phyloP scores from a whole-genome alignment of 768 basidiomycete genomes.

The Lentinus brumalis region DNA sequence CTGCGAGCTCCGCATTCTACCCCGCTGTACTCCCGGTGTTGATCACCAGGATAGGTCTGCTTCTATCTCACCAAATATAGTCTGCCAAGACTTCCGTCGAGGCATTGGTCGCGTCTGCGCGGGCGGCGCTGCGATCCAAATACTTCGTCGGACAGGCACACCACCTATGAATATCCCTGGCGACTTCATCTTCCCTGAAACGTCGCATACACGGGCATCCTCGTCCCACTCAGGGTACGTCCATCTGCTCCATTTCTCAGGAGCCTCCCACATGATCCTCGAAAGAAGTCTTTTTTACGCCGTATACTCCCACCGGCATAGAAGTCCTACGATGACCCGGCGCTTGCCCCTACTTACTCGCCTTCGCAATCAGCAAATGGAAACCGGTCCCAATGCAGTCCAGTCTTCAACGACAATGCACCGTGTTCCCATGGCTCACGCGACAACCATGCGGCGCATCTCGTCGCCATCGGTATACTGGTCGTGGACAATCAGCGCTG shows the following conservation, averaged over 20 bases:
- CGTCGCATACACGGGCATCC: neutral
- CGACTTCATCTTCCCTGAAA: neutral
- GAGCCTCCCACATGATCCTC: neutral
- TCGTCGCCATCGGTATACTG: neutral
- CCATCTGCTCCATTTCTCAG: neutral
- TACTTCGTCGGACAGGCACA: neutral
- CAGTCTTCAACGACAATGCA: neutral
- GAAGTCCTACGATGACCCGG: neutral
- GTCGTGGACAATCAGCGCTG: neutral
- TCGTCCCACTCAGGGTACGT: neutral
- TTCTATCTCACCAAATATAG: too few species aligned
- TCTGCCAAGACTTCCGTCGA: too few species aligned
- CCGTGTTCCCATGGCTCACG: neutral
- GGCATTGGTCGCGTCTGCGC: too few species aligned
- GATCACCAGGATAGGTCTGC: too few species aligned
- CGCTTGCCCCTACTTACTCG: neutral
- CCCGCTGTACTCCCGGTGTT: too few species aligned
- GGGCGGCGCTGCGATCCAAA: too few species aligned
- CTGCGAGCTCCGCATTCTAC: too few species aligned
- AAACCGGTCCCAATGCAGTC: neutral
- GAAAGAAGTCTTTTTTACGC: neutral
- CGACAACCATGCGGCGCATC: neutral
- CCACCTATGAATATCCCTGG: neutral
- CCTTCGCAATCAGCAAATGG: neutral
- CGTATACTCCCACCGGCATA: neutral